Evolutionary conservation across 306 rosid genomes (phyloP).

Genomic region (Vachellia collinsii): DNA sequence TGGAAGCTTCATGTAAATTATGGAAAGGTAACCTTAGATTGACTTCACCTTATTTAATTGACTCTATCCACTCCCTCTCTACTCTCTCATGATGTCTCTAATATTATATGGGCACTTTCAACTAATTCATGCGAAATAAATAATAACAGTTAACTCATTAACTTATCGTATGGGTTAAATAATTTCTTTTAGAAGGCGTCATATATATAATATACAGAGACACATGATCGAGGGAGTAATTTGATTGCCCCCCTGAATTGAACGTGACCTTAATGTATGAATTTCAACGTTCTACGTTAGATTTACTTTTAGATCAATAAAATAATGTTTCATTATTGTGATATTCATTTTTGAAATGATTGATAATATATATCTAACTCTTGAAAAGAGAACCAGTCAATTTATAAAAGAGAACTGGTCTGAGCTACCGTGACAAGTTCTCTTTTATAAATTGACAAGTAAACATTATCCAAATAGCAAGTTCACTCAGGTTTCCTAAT

Average conservation of each 20-base stretch:
- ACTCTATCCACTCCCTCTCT: not conserved
- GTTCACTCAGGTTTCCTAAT: not conserved
- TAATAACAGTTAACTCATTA: no score
- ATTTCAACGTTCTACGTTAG: not conserved
- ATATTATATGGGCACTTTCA: no score
- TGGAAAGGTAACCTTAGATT: not conserved
- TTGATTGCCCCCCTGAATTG: not conserved
- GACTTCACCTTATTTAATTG: not conserved
- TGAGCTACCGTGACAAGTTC: not conserved
- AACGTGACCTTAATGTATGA: not conserved
- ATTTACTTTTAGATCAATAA: not conserved
- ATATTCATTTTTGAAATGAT: not conserved
- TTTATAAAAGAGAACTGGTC: not conserved
- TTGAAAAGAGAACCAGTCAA: not conserved
- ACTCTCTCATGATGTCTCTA: no score
- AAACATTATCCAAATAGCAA: not conserved
- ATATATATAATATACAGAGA: no score
- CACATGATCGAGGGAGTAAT: no score
- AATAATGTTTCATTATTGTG: not conserved
- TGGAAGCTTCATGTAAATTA: not conserved
- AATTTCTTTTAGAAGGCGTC: no score
- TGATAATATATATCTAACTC: not conserved
- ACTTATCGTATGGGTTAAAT: no score
- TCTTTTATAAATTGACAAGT: no score
- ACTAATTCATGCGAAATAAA: no score